phyloP scores from a whole-genome alignment of 2,329 filamentous ascomycete species.

The Pseudocercospora pini-densiflorae region DNA sequence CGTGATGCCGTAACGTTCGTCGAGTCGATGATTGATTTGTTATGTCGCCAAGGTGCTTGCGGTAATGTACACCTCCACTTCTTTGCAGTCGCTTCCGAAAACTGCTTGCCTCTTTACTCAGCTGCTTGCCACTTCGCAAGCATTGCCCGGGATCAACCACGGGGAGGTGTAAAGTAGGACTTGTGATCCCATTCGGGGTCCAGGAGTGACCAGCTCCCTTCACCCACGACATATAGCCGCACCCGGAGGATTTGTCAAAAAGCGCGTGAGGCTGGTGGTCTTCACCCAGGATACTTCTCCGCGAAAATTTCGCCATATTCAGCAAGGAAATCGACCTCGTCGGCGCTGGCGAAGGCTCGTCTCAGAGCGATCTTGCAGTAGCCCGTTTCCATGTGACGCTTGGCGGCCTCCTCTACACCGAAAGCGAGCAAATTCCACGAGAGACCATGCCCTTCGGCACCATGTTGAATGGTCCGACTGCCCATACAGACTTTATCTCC shows the following conservation, averaged over 20 bases:
- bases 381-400: too few relatives aligned
- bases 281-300: background rate
- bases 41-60: background rate
- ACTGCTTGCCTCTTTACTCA: background rate
- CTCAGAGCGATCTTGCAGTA: too few relatives aligned
- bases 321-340: background rate
- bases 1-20: background rate
- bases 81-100: background rate
- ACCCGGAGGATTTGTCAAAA: conserved; percentile 7
- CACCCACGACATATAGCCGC: conserved; percentile 6
- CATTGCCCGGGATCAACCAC: conserved; percentile 12
- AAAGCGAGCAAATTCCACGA: background rate
- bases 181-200: conserved; percentile 8
- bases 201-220: conserved; percentile 9
- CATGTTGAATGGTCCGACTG: too few relatives aligned
- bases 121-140: background rate
- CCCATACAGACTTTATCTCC: background rate
- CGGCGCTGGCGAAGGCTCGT: background rate
- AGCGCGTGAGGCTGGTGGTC: background rate
- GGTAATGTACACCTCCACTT: background rate
- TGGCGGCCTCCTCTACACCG: background rate
- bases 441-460: background rate
- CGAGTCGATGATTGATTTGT: background rate
- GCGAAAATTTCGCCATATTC: background rate
- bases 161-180: conserved; percentile 13